These are phyloP conservation scores for Nitzschia sp. DNA, from an alignment of 108 stramenopile genomes.

Conservation along the genomic window DNA sequence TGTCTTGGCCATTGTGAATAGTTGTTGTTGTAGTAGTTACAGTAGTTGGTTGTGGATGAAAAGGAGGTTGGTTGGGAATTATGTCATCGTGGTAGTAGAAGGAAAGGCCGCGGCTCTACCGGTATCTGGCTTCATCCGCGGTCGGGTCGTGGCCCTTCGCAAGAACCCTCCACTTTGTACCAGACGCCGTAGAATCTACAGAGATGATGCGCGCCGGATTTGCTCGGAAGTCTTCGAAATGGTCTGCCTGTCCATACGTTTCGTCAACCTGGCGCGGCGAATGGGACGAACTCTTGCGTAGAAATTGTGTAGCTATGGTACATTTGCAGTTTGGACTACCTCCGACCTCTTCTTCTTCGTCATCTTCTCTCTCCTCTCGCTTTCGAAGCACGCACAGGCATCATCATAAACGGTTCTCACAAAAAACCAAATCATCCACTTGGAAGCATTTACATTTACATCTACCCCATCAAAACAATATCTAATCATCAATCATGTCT, in stretches of 20 bases:
- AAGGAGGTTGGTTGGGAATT: neutral
- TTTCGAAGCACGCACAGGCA: too few relatives aligned
- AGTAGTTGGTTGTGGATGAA: neutral
- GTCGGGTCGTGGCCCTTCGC: too few relatives aligned
- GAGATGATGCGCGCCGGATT: neutral
- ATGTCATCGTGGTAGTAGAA: neutral
- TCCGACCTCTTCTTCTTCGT: neutral
- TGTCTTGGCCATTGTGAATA: slow-evolving; percentile 60
- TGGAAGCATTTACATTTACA: too few relatives aligned
- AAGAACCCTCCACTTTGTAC: neutral
- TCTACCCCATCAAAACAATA: neutral
- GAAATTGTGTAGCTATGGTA: neutral
- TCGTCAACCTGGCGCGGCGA: neutral
- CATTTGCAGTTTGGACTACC: neutral
- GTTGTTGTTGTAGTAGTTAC: neutral
- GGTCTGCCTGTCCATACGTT: neutral
- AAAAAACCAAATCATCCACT: neutral
- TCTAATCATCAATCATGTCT: slow-evolving; percentile 5
- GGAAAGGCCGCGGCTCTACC: neutral
- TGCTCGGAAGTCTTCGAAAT: neutral
- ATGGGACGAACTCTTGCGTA: too few relatives aligned
- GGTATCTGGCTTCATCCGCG: neutral
- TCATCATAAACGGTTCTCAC: neutral
- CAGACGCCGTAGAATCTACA: slow-evolving; percentile 5
- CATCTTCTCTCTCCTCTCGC: too few relatives aligned